A percentile compares a stretch with the other conserved stretches of the same genome.
Evolutionary conservation across 2,329 filamentous ascomycete genomes (phyloP).

Genomic region (Nannizziopsis barbatae): DNA sequence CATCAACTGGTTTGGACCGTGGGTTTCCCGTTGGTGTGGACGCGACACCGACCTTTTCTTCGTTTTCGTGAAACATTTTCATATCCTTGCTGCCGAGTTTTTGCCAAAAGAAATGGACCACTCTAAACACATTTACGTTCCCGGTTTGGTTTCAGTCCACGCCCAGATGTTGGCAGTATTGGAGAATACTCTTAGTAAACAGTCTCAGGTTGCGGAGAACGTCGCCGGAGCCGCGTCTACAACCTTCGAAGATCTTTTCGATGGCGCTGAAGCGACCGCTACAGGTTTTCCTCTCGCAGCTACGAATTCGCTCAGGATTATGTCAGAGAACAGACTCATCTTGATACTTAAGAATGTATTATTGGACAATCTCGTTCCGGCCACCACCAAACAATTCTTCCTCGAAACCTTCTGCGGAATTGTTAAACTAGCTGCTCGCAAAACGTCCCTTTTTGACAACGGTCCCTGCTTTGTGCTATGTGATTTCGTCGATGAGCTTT

Average conservation of each 20-base stretch:
- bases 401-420: constrained; percentile 62
- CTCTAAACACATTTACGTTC: constrained; percentile 53
- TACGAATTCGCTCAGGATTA: constrained; percentile 61
- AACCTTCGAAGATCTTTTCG: constrained; percentile 57
- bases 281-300: constrained; percentile 53
- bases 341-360: constrained; percentile 73
- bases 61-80: constrained; percentile 81
- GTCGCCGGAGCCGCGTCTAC: constrained; percentile 41
- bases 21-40: constrained; percentile 76
- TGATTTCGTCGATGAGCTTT: constrained; percentile 75
- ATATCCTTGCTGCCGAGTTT: constrained; percentile 65
- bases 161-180: constrained; percentile 68
- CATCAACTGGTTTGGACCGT: constrained; percentile 75
- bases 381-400: constrained; percentile 54
- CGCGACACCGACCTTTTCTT: constrained; percentile 83
- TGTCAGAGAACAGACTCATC: constrained; percentile 81
- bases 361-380: constrained; percentile 47
- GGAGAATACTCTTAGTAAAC: constrained; percentile 73
- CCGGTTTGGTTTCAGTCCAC: constrained; percentile 69
- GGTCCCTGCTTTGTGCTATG: constrained; percentile 80
- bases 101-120: constrained; percentile 46
- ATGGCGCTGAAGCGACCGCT: constrained; percentile 55
- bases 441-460: constrained; percentile 70
- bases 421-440: constrained; percentile 61
- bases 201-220: constrained; percentile 42